Conservation (phyloP, 805 yeast species). For the Candida xyloterini region DNA sequence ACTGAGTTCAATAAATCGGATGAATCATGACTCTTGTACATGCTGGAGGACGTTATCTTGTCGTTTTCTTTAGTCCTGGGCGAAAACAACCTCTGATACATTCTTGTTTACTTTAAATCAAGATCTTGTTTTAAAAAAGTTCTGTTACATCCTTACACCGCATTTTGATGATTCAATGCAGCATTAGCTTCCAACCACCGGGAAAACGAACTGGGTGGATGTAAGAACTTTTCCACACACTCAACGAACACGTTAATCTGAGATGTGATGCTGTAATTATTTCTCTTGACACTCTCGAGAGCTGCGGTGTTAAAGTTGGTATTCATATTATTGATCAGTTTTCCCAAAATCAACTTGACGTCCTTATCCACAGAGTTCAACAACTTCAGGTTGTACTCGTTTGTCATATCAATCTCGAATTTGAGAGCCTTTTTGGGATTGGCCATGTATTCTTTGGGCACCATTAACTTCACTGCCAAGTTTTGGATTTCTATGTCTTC, state of each 20-base stretch:
- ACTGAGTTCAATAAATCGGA: no score
- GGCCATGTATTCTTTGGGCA: constrained; percentile 27
- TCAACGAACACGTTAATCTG: constrained; percentile 33
- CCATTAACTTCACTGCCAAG: constrained; percentile 28
- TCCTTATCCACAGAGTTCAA: constrained; percentile 30
- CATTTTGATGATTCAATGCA: constrained; percentile 11
- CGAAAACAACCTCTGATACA: no score
- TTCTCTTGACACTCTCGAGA: background rate
- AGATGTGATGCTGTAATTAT: constrained; percentile 20
- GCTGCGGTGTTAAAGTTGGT: constrained; percentile 29
- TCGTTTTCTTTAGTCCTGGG: no score
- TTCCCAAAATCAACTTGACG: constrained; percentile 31
- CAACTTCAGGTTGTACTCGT: constrained; percentile 25
- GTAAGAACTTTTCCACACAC: constrained; percentile 34
- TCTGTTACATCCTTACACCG: constrained; percentile 6
- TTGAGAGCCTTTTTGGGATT: constrained; percentile 27
- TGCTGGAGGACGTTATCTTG: no score
- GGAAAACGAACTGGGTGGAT: constrained; percentile 26
- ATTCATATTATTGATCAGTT: constrained; percentile 30
- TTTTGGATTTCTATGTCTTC: constrained; percentile 26
- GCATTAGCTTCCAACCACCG: constrained; percentile 26
- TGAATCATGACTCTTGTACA: no score
- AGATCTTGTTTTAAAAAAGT: background rate
- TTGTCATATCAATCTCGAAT: constrained; percentile 34
- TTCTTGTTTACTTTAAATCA: no score